Evolutionary conservation across 495 filamentous ascomycete genomes (phyloP).

Genomic region (Cercophora scortea): DNA sequence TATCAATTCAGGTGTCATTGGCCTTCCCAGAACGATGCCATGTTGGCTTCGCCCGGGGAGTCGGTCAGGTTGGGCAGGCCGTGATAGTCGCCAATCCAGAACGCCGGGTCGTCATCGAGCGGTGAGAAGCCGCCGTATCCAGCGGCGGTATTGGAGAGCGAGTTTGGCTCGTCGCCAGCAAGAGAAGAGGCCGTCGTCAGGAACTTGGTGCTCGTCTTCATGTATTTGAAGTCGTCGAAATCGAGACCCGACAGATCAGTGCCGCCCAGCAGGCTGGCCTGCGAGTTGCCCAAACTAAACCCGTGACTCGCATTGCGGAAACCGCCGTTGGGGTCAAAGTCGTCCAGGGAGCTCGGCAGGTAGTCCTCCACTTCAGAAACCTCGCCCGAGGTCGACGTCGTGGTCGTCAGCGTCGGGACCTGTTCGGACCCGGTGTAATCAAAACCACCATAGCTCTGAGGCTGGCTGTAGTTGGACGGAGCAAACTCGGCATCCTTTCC

Average conservation of each 20-base stretch:
- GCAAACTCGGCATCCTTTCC: slow-evolving; percentile 43
- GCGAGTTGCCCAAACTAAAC: slow-evolving; percentile 45
- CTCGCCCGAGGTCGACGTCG: slow-evolving; percentile 68
- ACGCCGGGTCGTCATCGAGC: slow-evolving; percentile 25
- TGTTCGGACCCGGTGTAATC: slow-evolving; percentile 50
- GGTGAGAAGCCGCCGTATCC: slow-evolving; percentile 14
- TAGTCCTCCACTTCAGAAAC: slow-evolving; percentile 68
- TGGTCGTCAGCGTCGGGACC: slow-evolving; percentile 42
- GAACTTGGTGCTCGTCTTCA: slow-evolving; percentile 47
- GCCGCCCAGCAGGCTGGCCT: slow-evolving; percentile 42
- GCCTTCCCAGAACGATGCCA: slow-evolving; percentile 22
- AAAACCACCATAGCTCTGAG: slow-evolving; percentile 61
- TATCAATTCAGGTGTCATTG: slow-evolving; percentile 13
- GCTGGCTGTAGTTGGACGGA: slow-evolving; percentile 60
- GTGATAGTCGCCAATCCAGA: slow-evolving; percentile 22
- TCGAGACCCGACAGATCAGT: slow-evolving; percentile 52
- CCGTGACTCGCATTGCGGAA: slow-evolving; percentile 40
- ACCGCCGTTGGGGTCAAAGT: slow-evolving; percentile 43
- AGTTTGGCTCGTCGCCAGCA: slow-evolving; percentile 25
- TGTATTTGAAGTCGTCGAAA: slow-evolving; percentile 46
- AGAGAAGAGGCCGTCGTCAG: slow-evolving; percentile 27
- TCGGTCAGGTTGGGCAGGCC: slow-evolving; percentile 20
- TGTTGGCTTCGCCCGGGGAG: slow-evolving; percentile 20
- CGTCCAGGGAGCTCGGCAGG: slow-evolving; percentile 46
- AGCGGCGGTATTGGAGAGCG: slow-evolving; percentile 11